Base-by-base conservation (phyloP, 2,329 filamentous ascomycete species). In the Ilyonectria mors-panacis region DNA sequence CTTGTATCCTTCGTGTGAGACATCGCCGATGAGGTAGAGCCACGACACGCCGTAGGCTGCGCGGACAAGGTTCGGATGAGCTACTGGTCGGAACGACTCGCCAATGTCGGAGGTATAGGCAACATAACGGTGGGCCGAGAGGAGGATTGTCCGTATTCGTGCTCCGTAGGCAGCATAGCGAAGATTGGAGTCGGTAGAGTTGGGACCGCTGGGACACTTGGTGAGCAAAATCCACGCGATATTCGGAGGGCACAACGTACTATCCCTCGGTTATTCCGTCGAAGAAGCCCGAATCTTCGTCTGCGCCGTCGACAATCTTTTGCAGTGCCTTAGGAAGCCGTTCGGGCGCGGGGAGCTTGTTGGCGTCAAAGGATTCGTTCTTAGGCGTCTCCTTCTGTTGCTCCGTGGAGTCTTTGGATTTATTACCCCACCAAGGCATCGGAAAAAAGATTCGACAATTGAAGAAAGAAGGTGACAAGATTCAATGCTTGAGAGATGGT, bases 91-190 rank as follows among this genome's bases (percentile, higher is more conserved):
- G 82, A 99, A 99, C 0, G 93, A 97, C 81, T 99, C 96, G 79
- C 96, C 96, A 70, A 99, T 95, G 77, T 98, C 95, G 21, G 92
- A 95, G 0, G 96, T 98, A 80, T 99, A 99, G 63, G 96, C 96
- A 55, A 99, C 94, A 78, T 99, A 99, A 76, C 96, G 92, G 77
- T 98, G 96, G 4, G 95, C 95, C 17, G 93, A 94, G 73, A 95
- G 85, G 76, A 99, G 90, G 72, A 98, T 93, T 8, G 95, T 97
- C 68, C 94, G 91, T 69, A 96, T 84, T 55, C 96, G 91, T 67
- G 91, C 90, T 54, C 94, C 94, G 82, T 99, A 99, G 73, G 93
- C 96, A 64, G 95, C 95, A 83, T 98, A 99, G 77, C 96, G 93
- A 76, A 97, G 85, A 73, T 90, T 92, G 73, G 91, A 93, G 61